These are phyloP conservation scores for Mediolabrus comicus DNA, from an alignment of 108 stramenopile species.

Conservation along the genomic window DNA sequence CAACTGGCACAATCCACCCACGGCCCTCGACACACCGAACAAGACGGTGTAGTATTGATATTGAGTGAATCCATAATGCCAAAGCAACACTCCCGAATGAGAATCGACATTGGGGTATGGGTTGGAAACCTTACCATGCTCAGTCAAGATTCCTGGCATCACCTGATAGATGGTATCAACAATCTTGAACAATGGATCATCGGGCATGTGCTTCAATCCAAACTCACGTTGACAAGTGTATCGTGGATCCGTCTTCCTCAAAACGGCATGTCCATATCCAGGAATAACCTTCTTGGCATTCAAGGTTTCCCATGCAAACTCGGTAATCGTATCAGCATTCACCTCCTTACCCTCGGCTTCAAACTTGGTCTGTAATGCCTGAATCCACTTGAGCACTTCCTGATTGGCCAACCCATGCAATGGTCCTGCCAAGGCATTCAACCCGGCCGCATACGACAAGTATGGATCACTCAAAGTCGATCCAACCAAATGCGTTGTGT, in stretches of 20 bases:
- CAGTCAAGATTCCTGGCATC: slow-evolving; percentile 96
- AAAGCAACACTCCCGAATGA: slow-evolving; percentile 97
- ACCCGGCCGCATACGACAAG: slow-evolving; percentile 92
- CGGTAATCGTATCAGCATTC: slow-evolving; percentile 95
- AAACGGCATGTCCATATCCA: slow-evolving; percentile 98
- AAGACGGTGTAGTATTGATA: slow-evolving; percentile 99
- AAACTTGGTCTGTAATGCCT: slow-evolving; percentile 92
- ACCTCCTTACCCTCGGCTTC: slow-evolving; percentile 93
- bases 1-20: slow-evolving; percentile 96
- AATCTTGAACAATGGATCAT: slow-evolving; percentile 97
- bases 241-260: slow-evolving; percentile 98
- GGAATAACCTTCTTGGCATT: slow-evolving; percentile 99
- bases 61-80: slow-evolving; percentile 99
- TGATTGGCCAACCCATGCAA: slow-evolving; percentile 99
- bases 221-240: slow-evolving; percentile 99
- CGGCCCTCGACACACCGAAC: slow-evolving; percentile 97
- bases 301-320: slow-evolving; percentile 99
- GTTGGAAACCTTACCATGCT: slow-evolving; percentile 99
- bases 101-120: slow-evolving; percentile 99
- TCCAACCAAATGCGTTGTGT: slow-evolving; percentile 98
- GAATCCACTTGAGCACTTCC: slow-evolving; percentile 98
- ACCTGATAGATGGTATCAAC: slow-evolving; percentile 98
- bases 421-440: slow-evolving; percentile 98
- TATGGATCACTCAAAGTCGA: slow-evolving; percentile 96
- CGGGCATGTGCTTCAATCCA: slow-evolving; percentile 99